Percentiles rank a stretch among this genome's conserved stretches.
Conservation (phyloP, 306 rosid species). For the Carpinus viminea region DNA sequence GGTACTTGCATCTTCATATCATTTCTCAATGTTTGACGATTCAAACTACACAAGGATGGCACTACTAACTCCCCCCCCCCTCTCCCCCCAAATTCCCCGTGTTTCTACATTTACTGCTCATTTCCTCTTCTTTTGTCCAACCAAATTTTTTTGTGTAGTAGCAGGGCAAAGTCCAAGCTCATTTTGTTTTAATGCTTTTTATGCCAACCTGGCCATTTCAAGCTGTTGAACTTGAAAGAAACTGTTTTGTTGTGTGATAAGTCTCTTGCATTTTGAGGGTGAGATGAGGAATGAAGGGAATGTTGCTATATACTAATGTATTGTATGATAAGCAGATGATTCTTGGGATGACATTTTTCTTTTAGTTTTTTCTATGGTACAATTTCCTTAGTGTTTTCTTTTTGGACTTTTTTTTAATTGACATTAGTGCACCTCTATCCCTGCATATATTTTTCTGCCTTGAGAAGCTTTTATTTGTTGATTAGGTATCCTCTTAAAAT, state of each 20-base stretch:
- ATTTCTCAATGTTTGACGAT: background rate
- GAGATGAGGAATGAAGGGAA: background rate
- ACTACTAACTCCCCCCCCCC: background rate
- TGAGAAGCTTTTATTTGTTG: background rate
- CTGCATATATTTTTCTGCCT: background rate
- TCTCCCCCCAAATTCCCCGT: too few relatives aligned
- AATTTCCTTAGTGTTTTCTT: background rate
- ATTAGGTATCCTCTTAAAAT: background rate
- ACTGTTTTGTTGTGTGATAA: background rate
- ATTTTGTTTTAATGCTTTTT: background rate
- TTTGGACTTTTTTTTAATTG: background rate
- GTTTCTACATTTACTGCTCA: background rate
- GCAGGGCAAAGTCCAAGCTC: background rate
- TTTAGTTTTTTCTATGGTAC: background rate
- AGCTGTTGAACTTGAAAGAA: background rate
- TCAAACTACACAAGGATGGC: background rate
- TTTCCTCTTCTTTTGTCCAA: background rate
- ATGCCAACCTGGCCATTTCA: background rate
- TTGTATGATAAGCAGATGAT: background rate
- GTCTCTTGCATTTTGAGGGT: constrained; percentile 1
- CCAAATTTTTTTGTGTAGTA: background rate
- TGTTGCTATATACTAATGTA: background rate
- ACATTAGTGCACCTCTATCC: background rate
- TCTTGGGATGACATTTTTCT: background rate
- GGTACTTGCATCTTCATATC: background rate